Conservation (phyloP, 768 basidiomycete species). For the Collybia sordida region DNA sequence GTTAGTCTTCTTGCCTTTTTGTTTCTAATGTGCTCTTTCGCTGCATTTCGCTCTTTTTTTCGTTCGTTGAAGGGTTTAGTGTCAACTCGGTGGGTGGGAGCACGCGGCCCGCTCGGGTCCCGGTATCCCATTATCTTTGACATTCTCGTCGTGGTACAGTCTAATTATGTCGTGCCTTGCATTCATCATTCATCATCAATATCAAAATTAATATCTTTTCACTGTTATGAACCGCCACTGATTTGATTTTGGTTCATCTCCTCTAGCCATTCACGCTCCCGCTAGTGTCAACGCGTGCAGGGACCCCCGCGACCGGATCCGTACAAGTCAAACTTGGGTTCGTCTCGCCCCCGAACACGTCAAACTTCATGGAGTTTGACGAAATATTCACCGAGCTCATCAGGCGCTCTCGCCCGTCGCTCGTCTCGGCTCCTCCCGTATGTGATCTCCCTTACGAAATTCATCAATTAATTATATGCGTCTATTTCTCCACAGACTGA, state of each 20-base stretch:
- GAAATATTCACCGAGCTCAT: constrained; percentile 63
- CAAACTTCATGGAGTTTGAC: constrained; percentile 49
- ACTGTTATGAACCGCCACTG: not conserved
- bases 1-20: constrained; percentile 37
- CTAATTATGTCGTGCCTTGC: too few species aligned
- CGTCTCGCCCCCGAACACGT: constrained; percentile 41
- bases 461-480: not conserved
- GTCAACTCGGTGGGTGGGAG: too few species aligned
- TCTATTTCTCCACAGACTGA: constrained; percentile 55
- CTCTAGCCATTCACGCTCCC: constrained; percentile 19
- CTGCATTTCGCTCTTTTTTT: too few species aligned
- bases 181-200: too few species aligned
- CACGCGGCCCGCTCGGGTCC: too few species aligned
- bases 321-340: constrained; percentile 50
- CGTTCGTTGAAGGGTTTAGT: too few species aligned
- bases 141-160: too few species aligned
- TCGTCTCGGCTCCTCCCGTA: constrained; percentile 80
- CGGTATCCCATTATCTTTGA: too few species aligned
- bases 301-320: constrained; percentile 37
- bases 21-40: not conserved
- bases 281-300: constrained; percentile 41
- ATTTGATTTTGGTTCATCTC: constrained; percentile 5
- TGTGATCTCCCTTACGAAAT: constrained; percentile 23
- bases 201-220: too few species aligned
- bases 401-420: constrained; percentile 60